Evolutionary conservation across 2,329 filamentous ascomycete genomes (phyloP), one percentile per base, ranked within the genome.

Genomic region (Fusarium setosum): DNA sequence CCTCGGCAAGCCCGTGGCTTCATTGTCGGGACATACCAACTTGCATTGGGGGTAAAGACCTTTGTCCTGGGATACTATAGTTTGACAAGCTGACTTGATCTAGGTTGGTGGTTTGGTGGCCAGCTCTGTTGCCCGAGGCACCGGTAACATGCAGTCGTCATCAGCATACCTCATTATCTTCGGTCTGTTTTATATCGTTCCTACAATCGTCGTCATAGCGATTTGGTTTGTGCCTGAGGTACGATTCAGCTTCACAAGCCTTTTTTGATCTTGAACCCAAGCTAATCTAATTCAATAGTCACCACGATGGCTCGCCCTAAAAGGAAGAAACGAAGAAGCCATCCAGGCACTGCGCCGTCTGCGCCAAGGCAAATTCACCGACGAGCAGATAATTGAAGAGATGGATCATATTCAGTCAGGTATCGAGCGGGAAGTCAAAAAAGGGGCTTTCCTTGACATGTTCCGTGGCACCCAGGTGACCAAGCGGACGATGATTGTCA

Each of bases 151-250:
- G 26, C 26, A 29, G 12, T 29, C 26, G 26, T 12, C 26, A 12
- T 29, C 26, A 12, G 26, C 26, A 29, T 81, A 73, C 69, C 59
- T 68, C 6, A 76, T 80, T 24, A 77, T 76, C 0, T 68, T 75
- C 6, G 75, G 76, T 0, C 59, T 78, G 1, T 79, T 78, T 66
- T 77, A 73, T 41, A 58, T 75, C 32, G 66, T 79, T 5, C 75
- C 76, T 5, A 50, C 60, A 12, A 70, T 77, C 20, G 61, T 79
- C 12, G 29, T 29, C 20, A 37, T 56, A 13, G 21, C 48, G 6
- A 48, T 50, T 32, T 59, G 52, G 42, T 57, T 23, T 44, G 34
- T 57, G 20, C 56, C 29, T n/a, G 42, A 24, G 42, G 52, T 48
- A 44, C 21, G 29, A 34, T 15, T 29, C 13, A n/a, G n/a, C n/a